Evolutionary conservation across 768 basidiomycete species (phyloP), one percentile per base, ranked within the genome.

Genomic region (Xerocomus brunneocitrinus): DNA sequence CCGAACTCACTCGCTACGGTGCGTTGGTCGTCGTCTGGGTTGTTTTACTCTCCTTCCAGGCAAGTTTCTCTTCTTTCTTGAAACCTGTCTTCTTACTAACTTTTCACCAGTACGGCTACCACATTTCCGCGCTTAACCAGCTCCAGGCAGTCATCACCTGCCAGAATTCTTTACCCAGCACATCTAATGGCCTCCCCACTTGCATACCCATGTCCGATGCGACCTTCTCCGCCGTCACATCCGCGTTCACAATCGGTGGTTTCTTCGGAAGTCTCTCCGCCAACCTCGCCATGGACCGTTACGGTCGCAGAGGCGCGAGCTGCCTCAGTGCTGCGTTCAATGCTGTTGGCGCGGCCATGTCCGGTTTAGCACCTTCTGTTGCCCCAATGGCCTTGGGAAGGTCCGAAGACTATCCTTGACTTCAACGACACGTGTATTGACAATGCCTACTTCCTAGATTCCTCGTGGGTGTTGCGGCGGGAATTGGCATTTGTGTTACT

Each of bases 101-200:
- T 5, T 30, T 44, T 41, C 50, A 13, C 25, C 50, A 90, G 81
- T 91, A 91, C 72, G 94, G 93, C n/a, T 97, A 89, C 69, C 91
- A 95, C 68, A 90, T 93, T 39, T 89, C 92, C 2, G 86, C 86
- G 14, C 79, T 98, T 54, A 98, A 98, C 67, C 92, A 94, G 66
- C 84, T 95, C 25, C 84, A 91, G 64, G 79, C 79, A 5, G 82
- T 86, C 40, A 66, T 94, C 52, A 91, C 87, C 3, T 95, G 92
- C 73, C 78, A 79, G 47, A 60, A 66, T 31, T 50, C 50, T 8
- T 19, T 53, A 27, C 51, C 58, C 1, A n/a, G 3, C 24, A 48
- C 47, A 1, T 56, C 64, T 43, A 67, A 73, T 61, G 73, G 72
- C 9, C 72, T 90, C 8, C 81, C 89, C 3, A 76, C 82, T 34